Percentiles rank a stretch among this genome's conserved stretches.
Conservation (phyloP, 306 rosid species). For the Trifolium fragiferum region DNA sequence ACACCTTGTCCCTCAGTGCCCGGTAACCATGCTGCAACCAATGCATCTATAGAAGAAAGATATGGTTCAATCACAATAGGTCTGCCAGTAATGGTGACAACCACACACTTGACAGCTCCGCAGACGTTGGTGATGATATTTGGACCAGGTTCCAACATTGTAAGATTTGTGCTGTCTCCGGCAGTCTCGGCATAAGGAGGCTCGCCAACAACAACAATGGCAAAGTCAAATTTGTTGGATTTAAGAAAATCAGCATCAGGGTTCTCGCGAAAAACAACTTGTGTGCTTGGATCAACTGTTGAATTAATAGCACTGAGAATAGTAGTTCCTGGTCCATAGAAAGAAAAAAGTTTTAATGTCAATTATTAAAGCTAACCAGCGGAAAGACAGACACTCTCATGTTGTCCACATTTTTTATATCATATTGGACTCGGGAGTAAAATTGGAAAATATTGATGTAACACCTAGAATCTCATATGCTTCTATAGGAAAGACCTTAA, state of each 20-base stretch:
- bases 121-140: constrained; percentile 70
- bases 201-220: constrained; percentile 88
- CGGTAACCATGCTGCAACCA: constrained; percentile 95
- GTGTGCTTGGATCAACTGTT: constrained; percentile 71
- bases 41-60: constrained; percentile 63
- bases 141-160: constrained; percentile 80
- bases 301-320: constrained; percentile 71
- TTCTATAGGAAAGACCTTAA: neutral
- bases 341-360: constrained; percentile 31
- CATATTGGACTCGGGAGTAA: neutral
- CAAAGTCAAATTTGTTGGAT: constrained; percentile 71
- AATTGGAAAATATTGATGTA: neutral
- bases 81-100: constrained; percentile 75
- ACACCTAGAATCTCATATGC: constrained; percentile 8
- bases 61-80: constrained; percentile 87
- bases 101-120: constrained; percentile 68
- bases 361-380: too few relatives aligned
- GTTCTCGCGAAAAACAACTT: constrained; percentile 65
- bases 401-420: too few relatives aligned
- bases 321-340: constrained; percentile 72
- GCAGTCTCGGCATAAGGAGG: constrained; percentile 75
- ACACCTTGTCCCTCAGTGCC: constrained; percentile 94
- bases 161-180: constrained; percentile 76
- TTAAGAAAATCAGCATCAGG: constrained; percentile 73
- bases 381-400: too few relatives aligned